Evolutionary conservation across 768 basidiomycete species (phyloP), one percentile per base, ranked within the genome.

Genomic region (Suillus decipiens): DNA sequence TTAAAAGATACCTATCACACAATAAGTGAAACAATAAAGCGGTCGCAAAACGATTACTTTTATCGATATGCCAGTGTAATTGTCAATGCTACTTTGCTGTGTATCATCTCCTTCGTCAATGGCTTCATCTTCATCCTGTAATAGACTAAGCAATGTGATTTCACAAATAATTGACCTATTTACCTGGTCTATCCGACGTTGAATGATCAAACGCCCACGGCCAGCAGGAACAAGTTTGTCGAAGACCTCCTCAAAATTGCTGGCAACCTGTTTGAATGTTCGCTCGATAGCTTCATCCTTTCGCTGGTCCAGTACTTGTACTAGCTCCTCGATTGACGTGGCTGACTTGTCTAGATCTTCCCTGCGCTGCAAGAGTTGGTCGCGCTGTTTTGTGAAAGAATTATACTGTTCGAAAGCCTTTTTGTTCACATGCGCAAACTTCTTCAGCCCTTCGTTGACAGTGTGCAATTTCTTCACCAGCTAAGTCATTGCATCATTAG

Each of bases 261-360:
- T 94, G 28, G 95, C 95, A 2, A 99, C 97, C 73, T 99, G 95
- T 77, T 96, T 96, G 78, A 99, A 99, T 10, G 96, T 99, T 54
- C 96, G 82, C 75, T 99, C 96, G 67, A 99, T 99, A 7, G 97
- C 97, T 73, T 99, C 97, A 69, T 99, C 97, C 75, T 99, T 99
- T 60, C 96, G 84, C 72, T 96, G 93, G 74, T 99, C 97, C 8
- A 99, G 84, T 5, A 94, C 93, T 62, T 93, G 86, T 31, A 99
- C 94, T 6, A 99, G 84, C 69, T 96, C 93, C 67, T 95, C 87
- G 67, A 99, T 99, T 45, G 94, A 95, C 55, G 83, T 71, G 0
- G 93, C 94, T 3, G 94, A 95, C 63, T 87, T 89, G 67, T 98
- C 96, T 36, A 99, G 82, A 73, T 99, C 97, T 67, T 93, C 90